Percentiles rank a stretch among this genome's conserved stretches.
These are phyloP conservation scores for Ustilago vetiveriae DNA, from an alignment of 1,284 basidiomycete genomes.

Conservation along the genomic window DNA sequence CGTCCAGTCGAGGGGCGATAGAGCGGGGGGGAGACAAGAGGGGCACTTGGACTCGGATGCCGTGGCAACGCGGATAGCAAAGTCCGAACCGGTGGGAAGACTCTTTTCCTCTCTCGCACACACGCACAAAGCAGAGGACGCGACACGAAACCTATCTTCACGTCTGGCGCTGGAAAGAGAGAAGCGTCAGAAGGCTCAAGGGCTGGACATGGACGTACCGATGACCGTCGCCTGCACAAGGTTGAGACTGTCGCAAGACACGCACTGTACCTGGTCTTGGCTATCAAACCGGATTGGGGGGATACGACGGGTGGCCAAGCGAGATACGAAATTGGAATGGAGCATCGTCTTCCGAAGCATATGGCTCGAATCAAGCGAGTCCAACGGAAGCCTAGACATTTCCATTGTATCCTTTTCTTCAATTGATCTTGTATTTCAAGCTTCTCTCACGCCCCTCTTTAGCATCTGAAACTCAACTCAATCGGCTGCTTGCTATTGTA, in stretches of 20 bases:
- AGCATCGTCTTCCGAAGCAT: slow-evolving; percentile 45
- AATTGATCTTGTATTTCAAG: too few species aligned
- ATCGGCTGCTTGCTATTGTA: too few species aligned
- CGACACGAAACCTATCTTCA: slow-evolving; percentile 6
- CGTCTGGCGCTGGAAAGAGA: background rate
- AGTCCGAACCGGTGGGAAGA: slow-evolving; percentile 31
- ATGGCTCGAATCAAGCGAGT: slow-evolving; percentile 2
- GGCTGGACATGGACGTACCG: too few species aligned
- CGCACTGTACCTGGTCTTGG: background rate
- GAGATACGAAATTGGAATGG: slow-evolving; percentile 30
- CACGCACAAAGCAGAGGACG: background rate
- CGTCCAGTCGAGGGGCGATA: background rate
- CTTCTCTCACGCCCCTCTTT: too few species aligned
- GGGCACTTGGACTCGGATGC: background rate
- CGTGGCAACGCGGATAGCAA: slow-evolving; percentile 1
- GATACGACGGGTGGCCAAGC: slow-evolving; percentile 4
- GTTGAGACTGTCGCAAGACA: background rate
- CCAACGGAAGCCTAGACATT: background rate
- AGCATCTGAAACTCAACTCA: too few species aligned
- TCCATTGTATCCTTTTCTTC: too few species aligned
- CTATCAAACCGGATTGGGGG: slow-evolving; percentile 16
- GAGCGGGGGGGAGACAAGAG: background rate
- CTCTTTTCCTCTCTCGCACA: background rate
- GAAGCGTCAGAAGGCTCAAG: too few species aligned
- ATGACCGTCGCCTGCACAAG: too few species aligned